Base-by-base conservation (phyloP, 2,329 filamentous ascomycete species). In the Scedosporium aurantiacum region DNA sequence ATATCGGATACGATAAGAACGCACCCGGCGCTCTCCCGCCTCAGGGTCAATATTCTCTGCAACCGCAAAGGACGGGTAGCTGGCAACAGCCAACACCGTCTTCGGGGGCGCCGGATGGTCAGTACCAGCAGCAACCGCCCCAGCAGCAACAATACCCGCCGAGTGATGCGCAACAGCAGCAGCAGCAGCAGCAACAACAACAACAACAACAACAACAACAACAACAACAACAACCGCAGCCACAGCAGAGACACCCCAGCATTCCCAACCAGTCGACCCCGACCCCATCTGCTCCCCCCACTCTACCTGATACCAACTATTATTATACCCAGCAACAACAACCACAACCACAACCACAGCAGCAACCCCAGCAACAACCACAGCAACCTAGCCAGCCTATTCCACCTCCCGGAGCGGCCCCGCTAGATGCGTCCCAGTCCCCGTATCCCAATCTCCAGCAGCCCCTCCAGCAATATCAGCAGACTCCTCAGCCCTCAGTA, bases 391-490 rank as follows among this genome's bases (percentile, higher is more conserved):
- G 56, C 56, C 71, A 70, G 45, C 65, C 65, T 14, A 60, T 65
- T 5, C 61, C 58, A 7, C 63, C 62, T 14, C 52, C 37, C 68
- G 69, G 74, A 56, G 66, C 72, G n/a, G 68, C 72, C 14, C 72
- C 74, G 7, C 32, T 37, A 14, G 81, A 83, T 56, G 67, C 74
- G 0, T 67, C 69, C 3, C 70, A 74, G n/a, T 81, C 81, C 2
- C 78, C 80, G 0, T 84, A 84, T 65, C 81, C 77, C 3, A 81
- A 73, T 61, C 72, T 82, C 55, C 79, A 78, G 16, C 69, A 67
- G 43, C 45, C 52, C 8, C 28, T 64, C 7, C 65, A 66, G n/a
- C 66, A 66, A 41, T 58, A 57, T 32, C 64, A 65, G 58, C 72
- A 70, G 52, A 65, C 65, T n/a, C 63, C 65, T 4, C 60, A 60